Base-by-base conservation (phyloP, 345 rosid species). In the Populus euphratica region DNA sequence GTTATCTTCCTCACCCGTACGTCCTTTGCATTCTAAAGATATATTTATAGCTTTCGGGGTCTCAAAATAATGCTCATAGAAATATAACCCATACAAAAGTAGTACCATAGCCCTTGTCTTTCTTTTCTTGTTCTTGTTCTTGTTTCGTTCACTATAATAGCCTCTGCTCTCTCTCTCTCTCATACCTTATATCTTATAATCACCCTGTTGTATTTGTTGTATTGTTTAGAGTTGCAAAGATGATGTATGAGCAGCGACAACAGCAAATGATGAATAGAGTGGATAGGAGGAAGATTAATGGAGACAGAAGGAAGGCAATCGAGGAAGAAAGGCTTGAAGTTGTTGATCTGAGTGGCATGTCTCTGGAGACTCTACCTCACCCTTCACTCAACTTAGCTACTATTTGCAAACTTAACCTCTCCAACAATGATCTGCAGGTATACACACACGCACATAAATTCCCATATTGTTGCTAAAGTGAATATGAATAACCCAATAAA, bases 391-490 rank as follows among this genome's bases (percentile, higher is more conserved):
- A 89, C 81, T 77, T 94, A 77, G 86, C 85, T 18, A 67, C 80
- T 21, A 88, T 94, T 78, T 88, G 86, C 82, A 90, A 89, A 74
- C 87, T 94, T 6, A 90, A 94, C 76, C 94, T 94, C 76, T 93
- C 97, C 79, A 88, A 89, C 76, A 94, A 93, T 80, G 93, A 94
- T 85, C 91, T 94, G 76, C 93, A 88, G 91, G 98, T 92, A 74
- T 9, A 4, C 36, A 33, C 36, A 33, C 36, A 4, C 5, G 10
- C 20, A 52, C 35, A 63, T 8, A 29, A 8, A 2, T 38, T 17
- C 5, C 20, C 70, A 67, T 35, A 23, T 23, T 31, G 33, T 31
- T 3, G 35, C 35, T 33, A 33, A 33, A 33, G 35, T 33, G 35
- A 33, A 33, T 33, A 33, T 33, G 35, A 33, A 33, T 52, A 8